Evolutionary conservation across 495 filamentous ascomycete genomes (phyloP).

Genomic region (Daldinia caldariorum): DNA sequence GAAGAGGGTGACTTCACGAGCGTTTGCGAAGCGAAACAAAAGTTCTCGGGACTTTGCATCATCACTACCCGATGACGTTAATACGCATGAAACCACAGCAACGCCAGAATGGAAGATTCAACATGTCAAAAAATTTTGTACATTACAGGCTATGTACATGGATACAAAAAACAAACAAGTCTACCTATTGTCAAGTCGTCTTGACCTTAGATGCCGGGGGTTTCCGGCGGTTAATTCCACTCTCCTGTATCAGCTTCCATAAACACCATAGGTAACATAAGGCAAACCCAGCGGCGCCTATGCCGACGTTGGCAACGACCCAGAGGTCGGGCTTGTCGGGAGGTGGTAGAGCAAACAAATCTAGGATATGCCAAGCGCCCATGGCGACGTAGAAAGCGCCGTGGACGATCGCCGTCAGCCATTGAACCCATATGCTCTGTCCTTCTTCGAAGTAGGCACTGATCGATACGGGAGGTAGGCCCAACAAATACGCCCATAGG

Average conservation of each 20-base stretch:
- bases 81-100: too few relatives aligned
- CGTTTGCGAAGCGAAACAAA: too few relatives aligned
- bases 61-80: too few relatives aligned
- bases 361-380: conserved; percentile 80
- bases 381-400: conserved; percentile 77
- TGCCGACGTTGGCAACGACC: conserved; percentile 86
- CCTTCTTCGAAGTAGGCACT: conserved; percentile 68
- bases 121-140: conserved; percentile 15
- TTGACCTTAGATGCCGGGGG: conserved; percentile 51
- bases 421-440: conserved; percentile 56
- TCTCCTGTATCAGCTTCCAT: conserved; percentile 72
- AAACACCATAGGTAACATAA: conserved; percentile 92
- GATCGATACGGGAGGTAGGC: conserved; percentile 79
- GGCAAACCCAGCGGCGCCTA: conserved; percentile 85
- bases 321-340: conserved; percentile 87
- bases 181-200: conserved; percentile 43
- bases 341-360: conserved; percentile 72
- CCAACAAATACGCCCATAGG: conserved; percentile 90
- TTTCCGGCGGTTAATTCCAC: conserved; percentile 52
- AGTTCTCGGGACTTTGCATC: too few relatives aligned
- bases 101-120: conserved; percentile 1
- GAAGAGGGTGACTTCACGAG: too few relatives aligned
- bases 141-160: conserved; percentile 20
- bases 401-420: conserved; percentile 74
- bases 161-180: not conserved